Base-by-base conservation (phyloP, 1,139 yeast genomes). In the Wickerhamiella pararugosa region DNA sequence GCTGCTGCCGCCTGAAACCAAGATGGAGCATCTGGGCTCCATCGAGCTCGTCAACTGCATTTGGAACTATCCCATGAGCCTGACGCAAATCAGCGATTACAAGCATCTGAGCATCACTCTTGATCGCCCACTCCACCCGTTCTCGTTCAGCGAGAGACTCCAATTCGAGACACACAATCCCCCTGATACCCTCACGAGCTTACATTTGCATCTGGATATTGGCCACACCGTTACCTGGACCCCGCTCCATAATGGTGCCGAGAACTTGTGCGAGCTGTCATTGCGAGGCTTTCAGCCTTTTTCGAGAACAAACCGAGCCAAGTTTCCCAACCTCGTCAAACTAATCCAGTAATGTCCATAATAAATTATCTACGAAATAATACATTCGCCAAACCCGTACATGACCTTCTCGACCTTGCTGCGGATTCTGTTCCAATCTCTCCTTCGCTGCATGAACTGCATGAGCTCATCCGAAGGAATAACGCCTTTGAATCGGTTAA, bases 391-490 rank as follows among this genome's bases (percentile, higher is more conserved):
- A 44, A 86, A 69, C 0, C 98, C 98, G 55, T 86, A 90, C 78
- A 90, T 82, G n/a, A 83, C 90, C 57, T 79, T 83, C 58, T 90
- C 97, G 5, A 90, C 97, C 45, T 81, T 84, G 47, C 69, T 68
- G 51, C 74, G 76, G 34, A 90, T 82, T 37, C 66, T 56, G 0
- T 71, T 61, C 98, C 98, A 90, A 56, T 90, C 98, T 38, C 76
- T 72, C 45, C 98, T 67, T 47, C 94, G 67, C 53, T 82, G 90
- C 4, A 86, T 94, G 63, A 87, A 82, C 55, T 86, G 95, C 54
- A 83, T 81, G 27, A 90, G 79, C 53, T 90, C 98, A 53, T 90
- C 98, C 41, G 93, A 94, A 34, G 79, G 75, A 57, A 90, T 79
- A 5, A 87, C 76, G 1, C 97, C 96, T 51, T 86, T 80, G 59